phyloP scores from a whole-genome alignment of 495 filamentous ascomycete genomes.

The Oidiodendron maius region DNA sequence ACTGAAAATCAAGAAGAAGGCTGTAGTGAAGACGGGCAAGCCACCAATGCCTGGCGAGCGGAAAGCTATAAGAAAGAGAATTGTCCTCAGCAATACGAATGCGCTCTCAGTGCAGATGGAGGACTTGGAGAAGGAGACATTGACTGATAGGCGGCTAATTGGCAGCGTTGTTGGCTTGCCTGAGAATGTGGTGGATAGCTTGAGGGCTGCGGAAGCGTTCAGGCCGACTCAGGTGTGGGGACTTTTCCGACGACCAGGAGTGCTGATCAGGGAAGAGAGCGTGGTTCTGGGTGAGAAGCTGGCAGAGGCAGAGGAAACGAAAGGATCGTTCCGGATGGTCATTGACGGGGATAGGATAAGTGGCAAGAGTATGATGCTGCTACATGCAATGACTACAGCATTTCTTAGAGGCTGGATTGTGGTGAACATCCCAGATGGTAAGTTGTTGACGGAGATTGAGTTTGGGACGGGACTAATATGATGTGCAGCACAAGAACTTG shows the following conservation, averaged over 20 bases:
- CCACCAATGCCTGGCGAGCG: constrained; percentile 69
- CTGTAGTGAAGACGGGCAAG: constrained; percentile 34
- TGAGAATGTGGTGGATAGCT: constrained; percentile 62
- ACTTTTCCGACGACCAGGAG: constrained; percentile 73
- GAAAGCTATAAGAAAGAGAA: constrained; percentile 78
- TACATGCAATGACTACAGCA: constrained; percentile 81
- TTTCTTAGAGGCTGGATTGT: constrained; percentile 84
- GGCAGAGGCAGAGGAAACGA: constrained; percentile 40
- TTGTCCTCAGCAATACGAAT: constrained; percentile 90
- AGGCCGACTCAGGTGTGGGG: constrained; percentile 86
- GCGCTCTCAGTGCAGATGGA: constrained; percentile 69
- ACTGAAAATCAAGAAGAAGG: constrained; percentile 47
- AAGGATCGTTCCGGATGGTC: constrained; percentile 57
- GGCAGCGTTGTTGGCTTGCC: constrained; percentile 67
- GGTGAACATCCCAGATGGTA: constrained; percentile 87
- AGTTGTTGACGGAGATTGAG: too few species aligned
- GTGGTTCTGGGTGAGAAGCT: constrained; percentile 62
- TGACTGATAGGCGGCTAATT: constrained; percentile 33
- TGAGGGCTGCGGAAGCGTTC: constrained; percentile 82
- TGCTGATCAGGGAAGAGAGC: constrained; percentile 68
- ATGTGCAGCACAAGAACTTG: constrained; percentile 69
- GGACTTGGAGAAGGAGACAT: constrained; percentile 50
- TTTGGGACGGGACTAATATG: too few species aligned
- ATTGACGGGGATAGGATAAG: constrained; percentile 66
- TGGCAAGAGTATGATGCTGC: constrained; percentile 79